These are phyloP conservation scores for Phlyctochytrium arcticum DNA, from an alignment of 192 early-diverging fungal genomes.

Conservation along the genomic window DNA sequence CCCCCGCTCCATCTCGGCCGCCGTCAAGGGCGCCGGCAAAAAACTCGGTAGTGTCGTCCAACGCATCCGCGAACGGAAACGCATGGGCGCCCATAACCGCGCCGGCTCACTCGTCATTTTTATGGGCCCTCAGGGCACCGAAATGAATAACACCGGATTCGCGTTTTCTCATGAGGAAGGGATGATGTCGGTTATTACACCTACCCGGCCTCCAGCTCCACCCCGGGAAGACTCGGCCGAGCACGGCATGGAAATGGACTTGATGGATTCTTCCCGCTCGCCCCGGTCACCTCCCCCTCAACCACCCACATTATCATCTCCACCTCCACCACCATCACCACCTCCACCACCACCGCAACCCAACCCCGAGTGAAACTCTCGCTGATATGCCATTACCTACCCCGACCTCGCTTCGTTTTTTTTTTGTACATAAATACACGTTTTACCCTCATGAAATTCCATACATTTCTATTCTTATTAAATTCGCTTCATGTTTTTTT, in stretches of 20 bases:
- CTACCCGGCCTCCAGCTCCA: conserved; percentile 25
- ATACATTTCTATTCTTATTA: too few relatives aligned
- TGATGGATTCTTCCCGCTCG: not conserved
- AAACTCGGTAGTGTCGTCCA: not conserved
- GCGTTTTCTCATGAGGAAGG: conserved; percentile 51
- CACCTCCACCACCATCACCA: not conserved
- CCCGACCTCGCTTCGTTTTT: too few relatives aligned
- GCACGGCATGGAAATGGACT: too few relatives aligned
- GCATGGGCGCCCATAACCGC: conserved; percentile 6
- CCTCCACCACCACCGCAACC: not conserved
- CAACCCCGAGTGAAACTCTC: too few relatives aligned
- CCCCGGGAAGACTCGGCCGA: conserved; percentile 13
- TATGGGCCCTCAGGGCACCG: conserved; percentile 41
- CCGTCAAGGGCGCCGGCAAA: conserved; percentile 8
- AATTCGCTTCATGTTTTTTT: too few relatives aligned
- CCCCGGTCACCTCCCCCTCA: conserved; percentile 1
- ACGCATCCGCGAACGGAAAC: not conserved
- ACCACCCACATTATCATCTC: conserved; percentile 1
- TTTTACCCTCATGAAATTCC: too few relatives aligned
- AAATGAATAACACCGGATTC: conserved; percentile 40
- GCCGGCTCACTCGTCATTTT: conserved; percentile 38
- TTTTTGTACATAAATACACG: too few relatives aligned
- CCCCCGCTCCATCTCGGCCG: not conserved
- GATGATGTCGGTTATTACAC: conserved; percentile 49
- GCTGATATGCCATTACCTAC: too few relatives aligned